Evolutionary conservation across 768 basidiomycete species (phyloP).

Genomic region (Lentinula boryana): DNA sequence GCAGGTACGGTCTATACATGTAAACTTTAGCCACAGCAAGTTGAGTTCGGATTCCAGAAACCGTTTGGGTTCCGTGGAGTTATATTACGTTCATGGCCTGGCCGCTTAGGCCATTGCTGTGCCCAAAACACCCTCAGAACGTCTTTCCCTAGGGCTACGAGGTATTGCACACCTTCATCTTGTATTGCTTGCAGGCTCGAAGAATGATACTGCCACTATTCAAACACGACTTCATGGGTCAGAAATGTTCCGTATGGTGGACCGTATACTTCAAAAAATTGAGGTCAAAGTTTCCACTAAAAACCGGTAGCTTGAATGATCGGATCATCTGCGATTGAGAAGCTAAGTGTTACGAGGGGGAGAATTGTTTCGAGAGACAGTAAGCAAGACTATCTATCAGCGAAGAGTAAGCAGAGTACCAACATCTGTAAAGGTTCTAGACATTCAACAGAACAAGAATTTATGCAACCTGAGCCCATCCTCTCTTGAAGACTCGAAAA

Average conservation of each 20-base stretch:
- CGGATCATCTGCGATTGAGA: neutral
- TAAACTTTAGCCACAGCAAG: neutral
- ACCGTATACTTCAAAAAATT: neutral
- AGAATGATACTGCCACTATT: neutral
- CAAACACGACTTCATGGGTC: neutral
- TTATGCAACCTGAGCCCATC: no score
- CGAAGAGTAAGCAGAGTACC: neutral
- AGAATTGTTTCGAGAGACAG: neutral
- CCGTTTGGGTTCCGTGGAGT: neutral
- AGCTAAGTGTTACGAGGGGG: neutral
- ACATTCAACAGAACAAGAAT: no score
- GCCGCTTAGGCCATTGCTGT: neutral
- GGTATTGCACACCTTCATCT: neutral
- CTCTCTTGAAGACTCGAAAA: no score
- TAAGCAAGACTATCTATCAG: neutral
- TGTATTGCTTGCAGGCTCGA: neutral
- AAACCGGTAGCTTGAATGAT: neutral
- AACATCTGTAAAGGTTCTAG: no score
- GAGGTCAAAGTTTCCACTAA: neutral
- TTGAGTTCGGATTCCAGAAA: conserved; percentile 1
- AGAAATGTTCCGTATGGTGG: neutral
- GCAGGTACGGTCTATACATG: neutral
- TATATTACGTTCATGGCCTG: neutral
- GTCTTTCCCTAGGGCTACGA: neutral
- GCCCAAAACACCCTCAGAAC: neutral